Percentiles rank a stretch among this genome's conserved stretches.
Conservation (phyloP, 179 eudicot genomes). For the Silene noctiflora region DNA sequence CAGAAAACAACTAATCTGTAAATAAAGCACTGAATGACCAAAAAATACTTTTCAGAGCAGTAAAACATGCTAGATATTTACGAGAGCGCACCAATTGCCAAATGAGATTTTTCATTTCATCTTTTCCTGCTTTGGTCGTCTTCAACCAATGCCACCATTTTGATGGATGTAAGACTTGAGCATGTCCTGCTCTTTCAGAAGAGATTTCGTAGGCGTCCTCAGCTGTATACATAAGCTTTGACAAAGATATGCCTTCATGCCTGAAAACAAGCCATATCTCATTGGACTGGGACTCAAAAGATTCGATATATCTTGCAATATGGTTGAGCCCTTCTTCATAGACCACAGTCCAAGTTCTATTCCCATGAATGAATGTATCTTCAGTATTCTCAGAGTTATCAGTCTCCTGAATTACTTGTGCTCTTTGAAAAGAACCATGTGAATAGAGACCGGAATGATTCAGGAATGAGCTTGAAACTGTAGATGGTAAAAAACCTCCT, state of each 20-base stretch:
- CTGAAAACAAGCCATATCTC: constrained; percentile 97
- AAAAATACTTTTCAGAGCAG: neutral
- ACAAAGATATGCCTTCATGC: constrained; percentile 91
- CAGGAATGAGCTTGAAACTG: constrained; percentile 30
- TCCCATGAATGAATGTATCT: constrained; percentile 27
- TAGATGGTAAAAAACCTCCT: constrained; percentile 34
- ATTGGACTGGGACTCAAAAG: constrained; percentile 84
- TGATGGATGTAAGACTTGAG: constrained; percentile 79
- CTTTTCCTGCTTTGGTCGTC: constrained; percentile 78
- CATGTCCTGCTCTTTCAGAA: constrained; percentile 48
- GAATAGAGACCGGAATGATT: constrained; percentile 29
- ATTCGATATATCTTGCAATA: constrained; percentile 95
- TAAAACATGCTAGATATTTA: neutral
- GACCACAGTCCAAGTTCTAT: constrained; percentile 31
- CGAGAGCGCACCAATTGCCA: constrained; percentile 73
- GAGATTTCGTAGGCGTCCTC: constrained; percentile 52
- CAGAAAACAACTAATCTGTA: no score
- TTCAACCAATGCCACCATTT: constrained; percentile 99
- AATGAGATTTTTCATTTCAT: constrained; percentile 68
- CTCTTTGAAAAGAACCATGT: constrained; percentile 31
- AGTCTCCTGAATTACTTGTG: constrained; percentile 36
- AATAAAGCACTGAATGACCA: neutral
- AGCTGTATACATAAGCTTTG: constrained; percentile 88
- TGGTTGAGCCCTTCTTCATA: constrained; percentile 83
- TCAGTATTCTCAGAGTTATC: constrained; percentile 34